These are phyloP conservation scores for Kazachstania africana DNA, from an alignment of 805 yeast species.

Conservation along the genomic window DNA sequence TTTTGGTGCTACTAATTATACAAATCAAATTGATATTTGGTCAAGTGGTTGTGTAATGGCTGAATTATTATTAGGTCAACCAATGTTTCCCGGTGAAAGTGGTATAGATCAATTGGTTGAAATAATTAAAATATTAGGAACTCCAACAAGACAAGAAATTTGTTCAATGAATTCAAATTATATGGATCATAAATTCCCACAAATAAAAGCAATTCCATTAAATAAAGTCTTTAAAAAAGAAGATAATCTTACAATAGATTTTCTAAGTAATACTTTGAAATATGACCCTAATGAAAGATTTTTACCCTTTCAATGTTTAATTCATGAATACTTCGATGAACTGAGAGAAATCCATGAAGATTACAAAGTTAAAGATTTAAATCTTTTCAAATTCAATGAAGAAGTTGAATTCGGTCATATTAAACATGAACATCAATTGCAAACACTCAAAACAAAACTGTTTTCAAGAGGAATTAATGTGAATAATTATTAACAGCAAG, in stretches of 20 bases:
- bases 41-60: slow-evolving; percentile 98
- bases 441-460: no score
- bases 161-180: slow-evolving; percentile 92
- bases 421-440: slow-evolving; percentile 18
- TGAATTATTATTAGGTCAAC: slow-evolving; percentile 88
- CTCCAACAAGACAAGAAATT: slow-evolving; percentile 88
- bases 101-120: slow-evolving; percentile 97
- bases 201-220: slow-evolving; percentile 67
- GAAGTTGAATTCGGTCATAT: slow-evolving; percentile 20
- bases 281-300: slow-evolving; percentile 60
- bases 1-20: slow-evolving; percentile 92
- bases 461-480: no score
- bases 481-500: no score
- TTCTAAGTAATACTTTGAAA: slow-evolving; percentile 46
- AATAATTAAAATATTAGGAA: slow-evolving; percentile 89
- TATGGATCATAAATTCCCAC: slow-evolving; percentile 94
- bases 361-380: slow-evolving; percentile 8
- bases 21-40: slow-evolving; percentile 96
- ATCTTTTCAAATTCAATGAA: slow-evolving; percentile 19
- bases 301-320: slow-evolving; percentile 34
- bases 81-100: slow-evolving; percentile 93
- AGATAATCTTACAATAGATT: slow-evolving; percentile 38
- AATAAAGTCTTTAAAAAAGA: slow-evolving; percentile 47
- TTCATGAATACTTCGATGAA: slow-evolving; percentile 23
- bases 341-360: slow-evolving; percentile 10